Percentiles rank a stretch among this genome's conserved stretches.
Conservation (phyloP, 345 rosid species). For the Lepidium aucheri region DNA sequence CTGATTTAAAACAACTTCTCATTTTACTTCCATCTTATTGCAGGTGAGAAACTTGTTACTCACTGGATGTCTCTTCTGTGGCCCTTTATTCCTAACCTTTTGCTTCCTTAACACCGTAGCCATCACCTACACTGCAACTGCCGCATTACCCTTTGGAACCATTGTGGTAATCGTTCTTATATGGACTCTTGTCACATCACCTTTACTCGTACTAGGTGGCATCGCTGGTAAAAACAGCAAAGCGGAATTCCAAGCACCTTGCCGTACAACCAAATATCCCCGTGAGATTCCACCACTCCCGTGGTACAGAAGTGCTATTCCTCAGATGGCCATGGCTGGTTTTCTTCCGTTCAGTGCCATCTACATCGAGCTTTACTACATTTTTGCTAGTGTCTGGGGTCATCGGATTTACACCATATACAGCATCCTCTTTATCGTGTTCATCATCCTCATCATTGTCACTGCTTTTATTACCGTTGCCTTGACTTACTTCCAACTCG, state of each 20-base stretch:
- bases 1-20: not conserved
- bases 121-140: slow-evolving; percentile 66
- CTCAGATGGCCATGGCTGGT: slow-evolving; percentile 94
- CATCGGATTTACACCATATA: slow-evolving; percentile 82
- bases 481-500: slow-evolving; percentile 87
- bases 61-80: slow-evolving; percentile 80
- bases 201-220: slow-evolving; percentile 76
- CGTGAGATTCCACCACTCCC: slow-evolving; percentile 68
- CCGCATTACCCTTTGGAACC: slow-evolving; percentile 74
- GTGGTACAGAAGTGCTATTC: slow-evolving; percentile 70
- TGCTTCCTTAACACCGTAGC: slow-evolving; percentile 88
- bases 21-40: not conserved
- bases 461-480: slow-evolving; percentile 92
- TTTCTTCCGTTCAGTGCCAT: slow-evolving; percentile 78
- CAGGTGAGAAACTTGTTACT: slow-evolving; percentile 73
- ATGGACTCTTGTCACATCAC: slow-evolving; percentile 72
- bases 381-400: slow-evolving; percentile 86
- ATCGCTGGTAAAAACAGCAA: slow-evolving; percentile 84
- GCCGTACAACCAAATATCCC: slow-evolving; percentile 79
- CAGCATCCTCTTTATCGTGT: slow-evolving; percentile 77
- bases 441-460: slow-evolving; percentile 72
- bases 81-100: slow-evolving; percentile 78
- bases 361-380: slow-evolving; percentile 84
- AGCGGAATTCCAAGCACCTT: slow-evolving; percentile 82
- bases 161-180: slow-evolving; percentile 71